phyloP scores from a whole-genome alignment of 768 basidiomycete species.

The Leucosporidium creatinivorum region DNA sequence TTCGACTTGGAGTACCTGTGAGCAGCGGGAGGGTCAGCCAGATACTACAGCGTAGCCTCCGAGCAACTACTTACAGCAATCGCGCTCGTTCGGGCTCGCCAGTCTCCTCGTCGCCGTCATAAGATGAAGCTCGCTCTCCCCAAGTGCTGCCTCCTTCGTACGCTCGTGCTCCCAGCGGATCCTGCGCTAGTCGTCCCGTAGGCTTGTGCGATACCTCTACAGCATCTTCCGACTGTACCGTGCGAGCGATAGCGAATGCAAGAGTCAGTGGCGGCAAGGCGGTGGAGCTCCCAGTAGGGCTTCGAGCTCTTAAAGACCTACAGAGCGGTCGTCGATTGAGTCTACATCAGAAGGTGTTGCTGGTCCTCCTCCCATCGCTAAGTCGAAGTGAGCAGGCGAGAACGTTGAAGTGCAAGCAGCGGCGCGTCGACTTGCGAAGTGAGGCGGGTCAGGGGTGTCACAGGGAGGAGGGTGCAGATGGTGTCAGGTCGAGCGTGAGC shows the following conservation, averaged over 20 bases:
- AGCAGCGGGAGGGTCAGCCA: too few species aligned
- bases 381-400: too few species aligned
- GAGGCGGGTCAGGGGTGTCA: too few species aligned
- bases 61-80: conserved; percentile 1
- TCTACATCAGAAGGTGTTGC: neutral
- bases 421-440: too few species aligned
- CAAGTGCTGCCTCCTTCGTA: neutral
- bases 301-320: neutral
- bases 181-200: neutral
- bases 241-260: neutral
- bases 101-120: neutral
- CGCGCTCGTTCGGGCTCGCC: neutral
- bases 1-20: conserved; percentile 2
- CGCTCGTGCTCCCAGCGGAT: neutral
- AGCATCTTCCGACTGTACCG: neutral
- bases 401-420: too few species aligned
- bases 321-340: neutral
- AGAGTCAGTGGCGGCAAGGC: neutral
- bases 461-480: too few species aligned
- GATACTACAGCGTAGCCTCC: neutral
- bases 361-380: neutral
- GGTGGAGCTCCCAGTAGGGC: too few species aligned
- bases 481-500: too few species aligned
- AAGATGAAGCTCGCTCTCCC: conserved; percentile 2
- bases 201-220: neutral